Percentiles rank a stretch among this genome's conserved stretches.
Evolutionary conservation across 768 basidiomycete species (phyloP).

Genomic region (Boletellus sp.): DNA sequence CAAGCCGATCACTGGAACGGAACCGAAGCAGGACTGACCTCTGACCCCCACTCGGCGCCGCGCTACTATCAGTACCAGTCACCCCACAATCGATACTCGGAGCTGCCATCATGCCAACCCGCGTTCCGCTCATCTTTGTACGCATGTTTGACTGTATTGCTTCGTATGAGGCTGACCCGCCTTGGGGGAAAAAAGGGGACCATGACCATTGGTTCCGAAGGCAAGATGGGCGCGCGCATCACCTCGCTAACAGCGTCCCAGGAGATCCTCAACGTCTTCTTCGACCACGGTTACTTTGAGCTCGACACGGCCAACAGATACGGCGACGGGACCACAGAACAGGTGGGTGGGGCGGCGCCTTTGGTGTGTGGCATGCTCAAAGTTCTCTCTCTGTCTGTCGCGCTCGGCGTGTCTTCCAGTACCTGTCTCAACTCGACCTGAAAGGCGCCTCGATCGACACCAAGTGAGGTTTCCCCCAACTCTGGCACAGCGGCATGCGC

Average conservation of each 20-base stretch:
- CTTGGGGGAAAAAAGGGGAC: conserved; percentile 36
- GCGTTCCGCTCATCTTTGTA: conserved; percentile 26
- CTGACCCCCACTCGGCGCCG: too few species aligned
- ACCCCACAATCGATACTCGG: too few species aligned
- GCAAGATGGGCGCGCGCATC: conserved; percentile 40
- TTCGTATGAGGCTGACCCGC: background rate
- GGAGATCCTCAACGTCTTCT: conserved; percentile 44
- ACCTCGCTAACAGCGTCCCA: conserved; percentile 36
- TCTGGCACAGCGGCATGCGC: background rate
- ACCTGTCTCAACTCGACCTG: conserved; percentile 40
- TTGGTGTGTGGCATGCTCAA: background rate
- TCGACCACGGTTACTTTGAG: conserved; percentile 40
- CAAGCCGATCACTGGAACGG: too few species aligned
- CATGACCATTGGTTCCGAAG: conserved; percentile 43
- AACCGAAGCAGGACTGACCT: too few species aligned
- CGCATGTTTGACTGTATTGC: background rate
- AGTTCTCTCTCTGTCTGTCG: background rate
- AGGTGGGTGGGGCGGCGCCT: conserved; percentile 26
- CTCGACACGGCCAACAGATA: conserved; percentile 53
- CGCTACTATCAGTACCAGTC: too few species aligned
- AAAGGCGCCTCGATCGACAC: conserved; percentile 43
- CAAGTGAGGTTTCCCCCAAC: conserved; percentile 32
- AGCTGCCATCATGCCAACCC: conserved; percentile 22
- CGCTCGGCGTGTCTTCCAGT: conserved; percentile 18
- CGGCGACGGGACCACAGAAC: conserved; percentile 53